A percentile compares a stretch with the other conserved stretches of the same genome.
phyloP scores from a whole-genome alignment of 1,284 basidiomycete genomes.

The Flammula alnicola region DNA sequence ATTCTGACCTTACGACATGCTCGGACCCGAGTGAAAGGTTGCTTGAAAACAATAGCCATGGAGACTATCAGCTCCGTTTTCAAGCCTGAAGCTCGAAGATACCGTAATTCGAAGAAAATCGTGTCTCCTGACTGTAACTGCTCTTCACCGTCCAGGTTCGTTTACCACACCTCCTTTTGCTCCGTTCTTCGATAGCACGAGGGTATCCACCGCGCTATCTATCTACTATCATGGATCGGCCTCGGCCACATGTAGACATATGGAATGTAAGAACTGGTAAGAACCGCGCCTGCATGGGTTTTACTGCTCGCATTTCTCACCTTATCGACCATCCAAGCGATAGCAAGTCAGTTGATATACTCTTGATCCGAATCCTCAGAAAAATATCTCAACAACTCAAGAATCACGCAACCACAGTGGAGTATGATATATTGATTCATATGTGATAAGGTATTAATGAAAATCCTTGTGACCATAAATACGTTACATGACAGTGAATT shows the following conservation, averaged over 20 bases:
- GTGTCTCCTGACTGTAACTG: neutral
- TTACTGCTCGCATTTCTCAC: constrained; percentile 18
- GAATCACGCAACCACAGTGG: too few relatives aligned
- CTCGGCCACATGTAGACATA: constrained; percentile 3
- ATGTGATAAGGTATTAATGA: constrained; percentile 12
- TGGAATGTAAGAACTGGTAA: constrained; percentile 3
- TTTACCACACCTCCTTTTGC: neutral
- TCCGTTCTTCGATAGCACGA: neutral
- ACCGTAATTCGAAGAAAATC: neutral
- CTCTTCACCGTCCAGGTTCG: neutral
- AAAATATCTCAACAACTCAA: constrained; percentile 5
- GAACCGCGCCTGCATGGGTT: constrained; percentile 7
- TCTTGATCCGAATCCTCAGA: constrained; percentile 7
- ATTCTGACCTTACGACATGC: neutral
- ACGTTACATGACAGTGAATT: constrained; percentile 7
- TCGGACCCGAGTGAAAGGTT: neutral
- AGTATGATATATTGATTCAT: too few relatives aligned
- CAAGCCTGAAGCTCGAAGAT: neutral
- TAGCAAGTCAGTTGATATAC: constrained; percentile 15
- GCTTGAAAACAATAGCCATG: neutral
- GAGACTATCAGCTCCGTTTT: neutral
- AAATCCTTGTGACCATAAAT: constrained; percentile 5
- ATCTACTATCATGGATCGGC: neutral
- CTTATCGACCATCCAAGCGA: constrained; percentile 17
- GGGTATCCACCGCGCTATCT: constrained; percentile 1